Evolutionary conservation across 768 basidiomycete genomes (phyloP), one percentile per base, ranked within the genome.

Genomic region (Psilocybe azurescens): DNA sequence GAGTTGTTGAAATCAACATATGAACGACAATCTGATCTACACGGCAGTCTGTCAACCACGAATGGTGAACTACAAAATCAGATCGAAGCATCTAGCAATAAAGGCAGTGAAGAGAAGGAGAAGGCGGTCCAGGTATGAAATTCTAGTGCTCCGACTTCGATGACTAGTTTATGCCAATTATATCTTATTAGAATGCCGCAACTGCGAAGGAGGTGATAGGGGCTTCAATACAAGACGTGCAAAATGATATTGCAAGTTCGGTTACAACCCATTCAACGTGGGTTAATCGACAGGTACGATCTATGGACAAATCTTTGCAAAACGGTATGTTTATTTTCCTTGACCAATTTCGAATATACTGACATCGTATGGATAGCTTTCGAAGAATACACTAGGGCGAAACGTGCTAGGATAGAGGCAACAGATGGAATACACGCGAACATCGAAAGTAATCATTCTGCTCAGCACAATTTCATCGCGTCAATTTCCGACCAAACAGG

Each of bases 341-440:
- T 24, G 11, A 1, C 32, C 38, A 36, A 62, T 52, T 8, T 14
- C n/a, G 32, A 44, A 7, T 5, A 44, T 28, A 41, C 24, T 55
- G 16, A 14, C 13, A 13, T 50, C 29, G 56, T 48, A 64, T 20
- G 29, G 39, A 3, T 64, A 88, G 90, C 86, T 33, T 81, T 91
- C 63, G 86, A 91, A 62, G 81, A 85, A 62, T 77, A 89, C 67
- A 75, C 77, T 47, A 80, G 84, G 57, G 82, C 86, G 14, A 94
- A 94, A 70, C 83, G 88, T 52, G 87, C 87, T 41, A 84, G 92
- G 47, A 68, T 88, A 2, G 90, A 91, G 55, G 80, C 82, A 9
- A 87, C 84, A 18, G 77, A 79, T 46, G 70, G 76, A 3, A 74
- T 91, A 68, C 75, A 75, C 32, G 73, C 77, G 4, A 82, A 86